Evolutionary conservation across 257 asterid species (phyloP).

Genomic region (Scutellaria galericulata): DNA sequence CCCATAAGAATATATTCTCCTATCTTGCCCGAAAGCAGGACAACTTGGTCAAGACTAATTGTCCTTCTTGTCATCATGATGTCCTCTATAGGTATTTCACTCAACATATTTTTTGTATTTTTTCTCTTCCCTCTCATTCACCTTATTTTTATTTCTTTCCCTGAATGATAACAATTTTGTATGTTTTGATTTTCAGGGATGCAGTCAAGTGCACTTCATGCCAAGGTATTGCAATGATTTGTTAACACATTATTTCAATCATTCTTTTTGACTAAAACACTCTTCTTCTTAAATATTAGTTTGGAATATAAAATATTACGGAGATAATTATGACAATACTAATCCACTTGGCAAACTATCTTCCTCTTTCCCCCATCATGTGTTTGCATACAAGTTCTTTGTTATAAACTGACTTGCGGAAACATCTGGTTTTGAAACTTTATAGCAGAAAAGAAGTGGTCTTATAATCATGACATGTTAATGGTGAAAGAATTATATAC

Average conservation of each 20-base stretch:
- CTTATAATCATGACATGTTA: slow-evolving; percentile 18
- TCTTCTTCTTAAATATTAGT: slow-evolving; percentile 13
- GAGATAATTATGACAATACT: slow-evolving; percentile 7
- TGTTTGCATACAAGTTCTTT: slow-evolving; percentile 4
- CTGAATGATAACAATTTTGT: slow-evolving; percentile 30
- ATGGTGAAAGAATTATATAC: background rate
- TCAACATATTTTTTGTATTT: slow-evolving; percentile 10
- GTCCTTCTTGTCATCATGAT: slow-evolving; percentile 67
- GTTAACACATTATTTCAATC: slow-evolving; percentile 22
- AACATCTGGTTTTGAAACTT: slow-evolving; percentile 1
- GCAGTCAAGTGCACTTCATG: slow-evolving; percentile 74
- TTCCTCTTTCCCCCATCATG: background rate
- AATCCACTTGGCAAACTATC: background rate
- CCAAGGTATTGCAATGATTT: slow-evolving; percentile 60
- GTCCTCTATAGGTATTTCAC: slow-evolving; percentile 62
- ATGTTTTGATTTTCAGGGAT: slow-evolving; percentile 57
- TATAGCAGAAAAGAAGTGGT: slow-evolving; percentile 3
- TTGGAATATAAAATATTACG: slow-evolving; percentile 12
- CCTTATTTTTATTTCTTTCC: slow-evolving; percentile 23
- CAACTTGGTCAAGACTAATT: slow-evolving; percentile 46
- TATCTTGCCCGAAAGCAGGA: slow-evolving; percentile 66
- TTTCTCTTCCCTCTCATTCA: slow-evolving; percentile 18
- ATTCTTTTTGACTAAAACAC: slow-evolving; percentile 3
- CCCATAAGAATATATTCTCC: slow-evolving; percentile 55
- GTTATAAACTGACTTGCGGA: background rate